Base-by-base conservation (phyloP, 306 rosid species). In the Prinsepia uniflora region DNA sequence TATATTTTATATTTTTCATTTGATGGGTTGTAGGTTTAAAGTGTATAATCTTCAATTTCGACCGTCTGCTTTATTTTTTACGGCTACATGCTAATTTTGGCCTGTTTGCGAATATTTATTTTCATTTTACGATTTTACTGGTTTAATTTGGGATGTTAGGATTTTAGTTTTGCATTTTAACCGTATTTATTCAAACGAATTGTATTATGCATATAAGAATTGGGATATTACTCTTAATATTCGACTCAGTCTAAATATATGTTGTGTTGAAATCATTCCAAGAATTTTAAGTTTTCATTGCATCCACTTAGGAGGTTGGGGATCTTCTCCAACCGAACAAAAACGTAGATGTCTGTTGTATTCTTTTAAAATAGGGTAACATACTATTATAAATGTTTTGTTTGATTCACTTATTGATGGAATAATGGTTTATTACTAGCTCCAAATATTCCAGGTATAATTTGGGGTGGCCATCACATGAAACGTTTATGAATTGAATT, bases 1-100 rank as follows among this genome's bases (percentile, higher is more conserved):
- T 80, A 61, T 75, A 24, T 50, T 58, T 52, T 68, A 8, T 43
- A 9, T 59, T 12, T 70, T 72, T 78, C 11, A 63, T 2, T 74
- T 53, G 14, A 17, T 41, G 12, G 47, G 8, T 52, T 68, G 47
- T 36, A 36, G 39, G 67, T 17, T 63, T 41, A 18, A 42, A 63
- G 36, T 44, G 4, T 17, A 6, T 44, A 5, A 22, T 66, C 57
- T 24, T 30, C 43, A 13, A 1, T 24, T 66, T 66, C 57, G n/a
- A 30, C 71, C 5, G 24, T 66, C 12, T 47, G 71, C 8, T 69
- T 15, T 69, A 2, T 8, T 70, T 60, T 70, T 20, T 22, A 70
- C 73, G 64, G 50, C 64, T 17, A 22, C 55, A 8, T 43, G 65
- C 24, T 56, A 59, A 56, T 22, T 56, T 44, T 46, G 52, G 49